These are phyloP conservation scores for Cordyceps cicadae DNA, from an alignment of 2,329 filamentous ascomycete genomes.

Conservation along the genomic window DNA sequence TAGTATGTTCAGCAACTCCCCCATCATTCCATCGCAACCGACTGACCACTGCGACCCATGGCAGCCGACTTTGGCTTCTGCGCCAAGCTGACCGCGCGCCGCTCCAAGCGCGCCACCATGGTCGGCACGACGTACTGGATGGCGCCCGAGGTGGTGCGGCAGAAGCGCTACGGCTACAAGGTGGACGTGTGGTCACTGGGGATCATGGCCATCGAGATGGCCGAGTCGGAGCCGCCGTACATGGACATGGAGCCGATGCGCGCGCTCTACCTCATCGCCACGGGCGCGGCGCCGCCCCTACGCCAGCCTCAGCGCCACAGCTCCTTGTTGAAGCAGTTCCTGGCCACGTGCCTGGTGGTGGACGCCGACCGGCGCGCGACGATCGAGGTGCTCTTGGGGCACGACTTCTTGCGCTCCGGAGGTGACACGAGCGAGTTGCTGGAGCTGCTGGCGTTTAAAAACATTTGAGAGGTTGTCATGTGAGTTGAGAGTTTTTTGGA, in stretches of 20 bases:
- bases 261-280: slow-evolving; percentile 93
- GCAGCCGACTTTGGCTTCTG: slow-evolving; percentile 98
- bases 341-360: slow-evolving; percentile 92
- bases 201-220: slow-evolving; percentile 99
- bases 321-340: slow-evolving; percentile 94
- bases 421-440: slow-evolving; percentile 76
- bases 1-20: slow-evolving; percentile 51
- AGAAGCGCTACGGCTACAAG: slow-evolving; percentile 97
- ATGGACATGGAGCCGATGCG: slow-evolving; percentile 96
- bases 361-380: slow-evolving; percentile 92
- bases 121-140: slow-evolving; percentile 99
- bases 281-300: slow-evolving; percentile 88
- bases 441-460: slow-evolving; percentile 82
- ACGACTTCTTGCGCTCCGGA: slow-evolving; percentile 93
- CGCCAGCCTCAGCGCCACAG: slow-evolving; percentile 98
- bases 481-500: not conserved
- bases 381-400: slow-evolving; percentile 76
- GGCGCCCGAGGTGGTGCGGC: slow-evolving; percentile 98
- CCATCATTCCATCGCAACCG: not conserved
- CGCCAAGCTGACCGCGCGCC: slow-evolving; percentile 92
- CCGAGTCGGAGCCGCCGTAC: slow-evolving; percentile 95
- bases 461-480: not conserved
- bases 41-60: slow-evolving; percentile 23
- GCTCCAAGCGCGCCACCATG: slow-evolving; percentile 97
- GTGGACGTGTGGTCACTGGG: slow-evolving; percentile 98